Evolutionary conservation across 148 eudicot genomes (phyloP), one percentile per base, ranked within the genome.

Genomic region (Nyssa sinensis): DNA sequence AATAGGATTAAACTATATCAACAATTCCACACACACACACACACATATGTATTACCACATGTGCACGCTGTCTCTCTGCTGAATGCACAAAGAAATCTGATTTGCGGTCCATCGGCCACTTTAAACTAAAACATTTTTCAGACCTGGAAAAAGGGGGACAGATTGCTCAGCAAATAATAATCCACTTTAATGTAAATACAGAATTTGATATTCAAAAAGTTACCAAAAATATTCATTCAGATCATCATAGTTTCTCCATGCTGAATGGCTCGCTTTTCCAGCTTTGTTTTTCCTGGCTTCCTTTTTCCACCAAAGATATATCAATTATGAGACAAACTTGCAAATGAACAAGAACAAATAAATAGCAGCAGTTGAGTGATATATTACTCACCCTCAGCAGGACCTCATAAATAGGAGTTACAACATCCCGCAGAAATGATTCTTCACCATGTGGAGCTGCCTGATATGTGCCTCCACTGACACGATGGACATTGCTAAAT

Each of bases 221-320:
- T 84, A 95, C 99, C 99, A 95, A 80, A 95, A 95, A 84, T 95
- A 95, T 82, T 95, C 99, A 82, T 95, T 95, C 60, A 95, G 73
- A 83, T 95, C 99, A 75, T 95, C 99, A 78, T 95, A 95, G 75
- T 95, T 95, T 83, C 99, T 90, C 99, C 97, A 93, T 64, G 93
- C 86, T 72, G 99, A 90, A 85, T 95, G 99, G 72, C 99, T 95
- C 77, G 96, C 91, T 83, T 85, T 95, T 81, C 99, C 99, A 65
- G 79, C 83, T 84, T 78, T 84, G 62, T 89, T 90, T 84, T 87
- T 90, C 85, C 73, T 85, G 34, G 85, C 92, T 93, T 92, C 99
- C 97, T 93, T 79, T 78, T 58, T 21, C 60, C 41, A 73, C 71
- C 66, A 30, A 73, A 74, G 21, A 32, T 44, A 65, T 8, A 64